Percentiles rank a stretch among this genome's conserved stretches.
phyloP scores from a whole-genome alignment of 1,284 basidiomycete species.

The Rhodotorula sp. region DNA sequence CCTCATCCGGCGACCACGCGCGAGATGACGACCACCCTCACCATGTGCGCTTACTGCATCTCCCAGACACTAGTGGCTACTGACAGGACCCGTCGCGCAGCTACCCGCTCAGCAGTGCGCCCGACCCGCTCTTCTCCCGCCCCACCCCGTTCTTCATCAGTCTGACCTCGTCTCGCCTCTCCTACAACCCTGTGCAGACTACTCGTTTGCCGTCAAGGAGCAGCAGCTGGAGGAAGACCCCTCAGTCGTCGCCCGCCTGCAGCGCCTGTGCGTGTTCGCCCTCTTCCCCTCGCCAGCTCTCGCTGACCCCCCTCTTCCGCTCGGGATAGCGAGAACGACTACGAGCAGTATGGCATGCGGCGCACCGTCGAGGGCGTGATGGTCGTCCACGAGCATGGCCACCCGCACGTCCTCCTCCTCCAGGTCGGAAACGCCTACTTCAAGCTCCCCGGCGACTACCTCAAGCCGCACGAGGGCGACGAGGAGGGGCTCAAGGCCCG shows the following conservation, averaged over 20 bases:
- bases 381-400: slow-evolving; percentile 74
- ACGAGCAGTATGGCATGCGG: slow-evolving; percentile 77
- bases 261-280: slow-evolving; percentile 43
- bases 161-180: not conserved
- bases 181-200: slow-evolving; percentile 17
- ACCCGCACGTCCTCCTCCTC: slow-evolving; percentile 94
- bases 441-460: slow-evolving; percentile 97
- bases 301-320: not conserved
- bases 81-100: not conserved
- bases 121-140: not conserved
- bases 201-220: slow-evolving; percentile 66
- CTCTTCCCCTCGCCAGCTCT: not conserved
- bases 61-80: not conserved
- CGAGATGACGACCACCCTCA: slow-evolving; percentile 17
- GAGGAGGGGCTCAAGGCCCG: slow-evolving; percentile 82
- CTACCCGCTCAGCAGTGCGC: slow-evolving; percentile 33
- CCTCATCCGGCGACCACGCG: not conserved
- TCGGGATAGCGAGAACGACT: slow-evolving; percentile 72
- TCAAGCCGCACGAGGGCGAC: slow-evolving; percentile 93
- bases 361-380: slow-evolving; percentile 80
- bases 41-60: slow-evolving; percentile 2
- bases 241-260: slow-evolving; percentile 66
- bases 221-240: slow-evolving; percentile 95
- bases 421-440: slow-evolving; percentile 99
- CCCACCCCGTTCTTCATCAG: slow-evolving; percentile 9